Percentiles rank a stretch among this genome's conserved stretches.
Evolutionary conservation across 495 filamentous ascomycete genomes (phyloP).

Genomic region (Endocarpon pusillum): DNA sequence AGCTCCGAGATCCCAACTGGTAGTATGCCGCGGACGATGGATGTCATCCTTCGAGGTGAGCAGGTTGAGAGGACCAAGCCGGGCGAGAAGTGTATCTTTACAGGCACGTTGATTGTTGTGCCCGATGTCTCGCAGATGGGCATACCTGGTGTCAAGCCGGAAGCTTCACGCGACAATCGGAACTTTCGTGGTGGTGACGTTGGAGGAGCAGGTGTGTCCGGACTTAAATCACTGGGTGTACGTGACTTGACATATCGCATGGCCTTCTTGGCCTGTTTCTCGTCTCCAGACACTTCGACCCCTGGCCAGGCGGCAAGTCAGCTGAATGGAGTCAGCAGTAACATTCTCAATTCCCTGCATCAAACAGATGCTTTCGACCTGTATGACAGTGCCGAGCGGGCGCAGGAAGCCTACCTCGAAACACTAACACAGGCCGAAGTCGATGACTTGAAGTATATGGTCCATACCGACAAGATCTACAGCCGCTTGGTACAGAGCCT

Average conservation of each 20-base stretch:
- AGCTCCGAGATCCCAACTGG: conserved; percentile 95
- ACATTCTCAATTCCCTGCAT: conserved; percentile 68
- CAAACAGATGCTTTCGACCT: conserved; percentile 48
- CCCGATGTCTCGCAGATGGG: conserved; percentile 93
- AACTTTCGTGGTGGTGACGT: conserved; percentile 58
- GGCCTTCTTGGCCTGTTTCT: conserved; percentile 94
- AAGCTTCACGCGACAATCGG: conserved; percentile 71
- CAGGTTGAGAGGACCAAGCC: conserved; percentile 96
- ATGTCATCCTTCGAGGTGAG: conserved; percentile 92
- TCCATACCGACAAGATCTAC: conserved; percentile 91
- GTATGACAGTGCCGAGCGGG: conserved; percentile 54
- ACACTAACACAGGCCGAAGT: conserved; percentile 74
- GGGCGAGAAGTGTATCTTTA: conserved; percentile 95
- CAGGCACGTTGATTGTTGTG: conserved; percentile 87
- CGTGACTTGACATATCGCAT: conserved; percentile 93
- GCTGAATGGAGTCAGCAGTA: conserved; percentile 51
- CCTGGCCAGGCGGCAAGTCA: conserved; percentile 48
- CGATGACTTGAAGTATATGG: conserved; percentile 78
- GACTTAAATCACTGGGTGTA: conserved; percentile 82
- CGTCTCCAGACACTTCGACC: conserved; percentile 75
- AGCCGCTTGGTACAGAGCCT: conserved; percentile 81
- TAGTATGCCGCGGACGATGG: conserved; percentile 96
- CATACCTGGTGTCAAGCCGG: conserved; percentile 69
- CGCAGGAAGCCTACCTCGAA: conserved; percentile 72
- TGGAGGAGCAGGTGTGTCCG: conserved; percentile 69